Conservation (phyloP, 1,139 yeast species). For the Pichia sp. region DNA sequence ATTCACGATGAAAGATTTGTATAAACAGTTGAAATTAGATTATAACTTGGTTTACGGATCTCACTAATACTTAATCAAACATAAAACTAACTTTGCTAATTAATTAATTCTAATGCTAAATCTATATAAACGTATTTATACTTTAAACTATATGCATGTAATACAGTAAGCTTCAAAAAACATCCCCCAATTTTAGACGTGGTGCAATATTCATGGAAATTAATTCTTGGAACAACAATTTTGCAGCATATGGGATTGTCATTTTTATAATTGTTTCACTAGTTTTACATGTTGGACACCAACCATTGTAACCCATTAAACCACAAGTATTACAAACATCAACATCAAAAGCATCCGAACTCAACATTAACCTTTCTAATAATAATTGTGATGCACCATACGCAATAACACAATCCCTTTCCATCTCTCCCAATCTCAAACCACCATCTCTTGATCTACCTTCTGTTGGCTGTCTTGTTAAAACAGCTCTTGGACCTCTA, state of each 20-base stretch:
- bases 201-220: constrained; percentile 98
- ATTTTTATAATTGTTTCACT: constrained; percentile 81
- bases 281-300: constrained; percentile 95
- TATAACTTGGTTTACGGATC: constrained; percentile 31
- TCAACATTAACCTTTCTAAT: constrained; percentile 89
- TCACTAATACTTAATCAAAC: background rate
- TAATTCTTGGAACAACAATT: constrained; percentile 89
- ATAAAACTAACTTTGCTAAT: background rate
- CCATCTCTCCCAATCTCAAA: constrained; percentile 98
- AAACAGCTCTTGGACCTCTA: constrained; percentile 96
- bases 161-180: constrained; percentile 36
- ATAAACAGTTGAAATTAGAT: constrained; percentile 36
- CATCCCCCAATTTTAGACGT: constrained; percentile 81
- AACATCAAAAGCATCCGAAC: constrained; percentile 96
- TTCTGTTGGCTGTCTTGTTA: constrained; percentile 98
- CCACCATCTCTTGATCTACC: constrained; percentile 99
- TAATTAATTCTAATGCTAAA: background rate
- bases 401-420: constrained; percentile 98
- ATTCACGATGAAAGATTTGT: constrained; percentile 39
- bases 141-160: background rate
- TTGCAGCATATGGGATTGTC: constrained; percentile 98
- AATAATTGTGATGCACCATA: constrained; percentile 96
- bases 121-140: background rate
- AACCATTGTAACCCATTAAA: constrained; percentile 94
- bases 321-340: constrained; percentile 95